phyloP scores from a whole-genome alignment of 1,284 basidiomycete species.

The Abortiporus biennis region DNA sequence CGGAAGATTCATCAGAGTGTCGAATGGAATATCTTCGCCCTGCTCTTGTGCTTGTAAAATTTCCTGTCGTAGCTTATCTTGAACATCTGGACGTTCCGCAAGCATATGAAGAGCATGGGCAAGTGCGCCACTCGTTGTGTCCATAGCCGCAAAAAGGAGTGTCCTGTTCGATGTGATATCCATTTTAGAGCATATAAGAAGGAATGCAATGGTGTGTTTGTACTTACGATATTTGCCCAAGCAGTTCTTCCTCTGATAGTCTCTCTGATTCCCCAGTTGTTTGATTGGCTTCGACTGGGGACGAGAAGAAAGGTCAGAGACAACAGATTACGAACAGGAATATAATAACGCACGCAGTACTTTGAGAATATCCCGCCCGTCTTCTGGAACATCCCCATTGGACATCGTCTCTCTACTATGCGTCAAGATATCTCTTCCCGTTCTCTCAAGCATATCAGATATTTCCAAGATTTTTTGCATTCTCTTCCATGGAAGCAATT shows the following conservation, averaged over 20 bases:
- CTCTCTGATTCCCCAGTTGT: conserved; percentile 16
- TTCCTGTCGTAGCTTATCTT: conserved; percentile 13
- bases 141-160: conserved; percentile 12
- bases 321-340: no score
- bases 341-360: no score
- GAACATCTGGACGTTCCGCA: conserved; percentile 9
- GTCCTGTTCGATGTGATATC: conserved; percentile 2
- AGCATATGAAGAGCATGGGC: conserved; percentile 11
- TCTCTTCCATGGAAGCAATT: conserved; percentile 11
- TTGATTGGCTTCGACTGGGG: no score
- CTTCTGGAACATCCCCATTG: no score
- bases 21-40: conserved; percentile 9
- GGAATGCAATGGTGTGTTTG: conserved; percentile 3
- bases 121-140: conserved; percentile 13
- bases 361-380: no score
- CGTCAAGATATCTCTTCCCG: no score
- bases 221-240: conserved; percentile 28
- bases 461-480: no score
- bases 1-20: conserved; percentile 10
- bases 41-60: conserved; percentile 7
- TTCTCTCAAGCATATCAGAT: no score
- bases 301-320: no score
- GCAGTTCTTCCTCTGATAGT: conserved; percentile 26
- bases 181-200: not conserved
- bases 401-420: no score